Base-by-base conservation (phyloP, 306 rosid species). In the Hylodesmum podocarpum region DNA sequence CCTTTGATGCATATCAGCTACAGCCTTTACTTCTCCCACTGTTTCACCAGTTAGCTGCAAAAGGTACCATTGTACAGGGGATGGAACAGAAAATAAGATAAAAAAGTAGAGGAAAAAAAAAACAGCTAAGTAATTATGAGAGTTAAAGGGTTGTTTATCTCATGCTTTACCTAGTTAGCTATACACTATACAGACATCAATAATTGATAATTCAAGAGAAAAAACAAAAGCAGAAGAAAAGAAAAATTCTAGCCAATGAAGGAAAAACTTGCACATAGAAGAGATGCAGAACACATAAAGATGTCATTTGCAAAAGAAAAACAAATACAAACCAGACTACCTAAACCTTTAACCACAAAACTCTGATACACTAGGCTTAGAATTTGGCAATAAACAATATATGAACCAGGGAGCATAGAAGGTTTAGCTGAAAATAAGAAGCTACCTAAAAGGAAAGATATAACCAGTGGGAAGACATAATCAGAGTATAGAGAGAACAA, bases 1-100 rank as follows among this genome's bases (percentile, higher is more conserved):
- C 80, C 99, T 90, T 88, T 92, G 97, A 72, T 95, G 99, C 97
- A 95, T 95, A 82, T 88, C 99, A 70, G 97, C 97, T 47, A 92
- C 99, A 66, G 99, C 92, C 80, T 95, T 95, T 86, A 95, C 96
- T 78, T 95, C 98, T 80, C 98, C 98, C 73, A 92, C 93, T 69
- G 98, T 92, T 88, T 89, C 99, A 58, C 99, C 97, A 84, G 97
- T 95, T 76, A 95, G 79, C 99, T 95, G 90, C 83, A 81, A 81
- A 87, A 79, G 77, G 62, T 41, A 66, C 53, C 80, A 77, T 64
- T 66, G 69, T 58, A 59, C 62, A 78, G 55, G 33, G 53, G 33
- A 70, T 55, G 75, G 49, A 75, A 46, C 78, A 82, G 50, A 81
- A 75, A 78, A 83, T 78, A 71, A 78, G 81, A 78, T 33, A 27